Evolutionary conservation across 106 monocot species (phyloP), one percentile per base, ranked within the genome.

Genomic region (Acorus calamus): DNA sequence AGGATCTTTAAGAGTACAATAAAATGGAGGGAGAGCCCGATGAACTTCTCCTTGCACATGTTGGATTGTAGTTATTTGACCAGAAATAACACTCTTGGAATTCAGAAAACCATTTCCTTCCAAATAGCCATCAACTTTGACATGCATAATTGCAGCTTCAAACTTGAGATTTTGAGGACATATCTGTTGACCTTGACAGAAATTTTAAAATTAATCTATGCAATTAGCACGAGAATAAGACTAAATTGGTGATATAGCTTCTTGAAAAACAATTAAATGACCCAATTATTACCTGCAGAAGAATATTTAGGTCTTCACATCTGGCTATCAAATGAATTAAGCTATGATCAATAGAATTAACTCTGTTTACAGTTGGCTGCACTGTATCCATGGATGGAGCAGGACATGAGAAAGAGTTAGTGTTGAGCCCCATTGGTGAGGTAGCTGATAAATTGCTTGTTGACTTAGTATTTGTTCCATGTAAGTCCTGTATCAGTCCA

Each of bases 71-170:
- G 70, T 55, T 44, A 68, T 70, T 44, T 69, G 66, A 45, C 60
- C 50, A 44, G 45, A 49, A 52, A 49, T 14, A 46, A 11, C 46
- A 14, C 41, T 66, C 46, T 70, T 62, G 44, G 7, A 46, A 65
- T 61, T 48, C 14, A 12, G 42, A 5, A 66, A 72, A 41, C 12
- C 55, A 73, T 66, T 56, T 53, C 43, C 63, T 47, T 28, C 63
- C 47, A 75, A 77, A 61, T 68, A 83, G 55, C 81, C 85, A 63
- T 88, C 87, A 71, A 98, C 57, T 51, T 91, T 80, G 11, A 78
- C 66, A 58, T 85, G 69, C 70, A 47, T 62, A 7, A 91, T 12
- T 14, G 77, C 82, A 54, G 74, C 78, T 62, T 83, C 68, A 55
- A 85, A 74, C 67, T 85, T 79, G 49, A 68, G 58, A 58, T 75